phyloP scores from a whole-genome alignment of 805 yeast species.

The Kodamaea kaohsiungensis region DNA sequence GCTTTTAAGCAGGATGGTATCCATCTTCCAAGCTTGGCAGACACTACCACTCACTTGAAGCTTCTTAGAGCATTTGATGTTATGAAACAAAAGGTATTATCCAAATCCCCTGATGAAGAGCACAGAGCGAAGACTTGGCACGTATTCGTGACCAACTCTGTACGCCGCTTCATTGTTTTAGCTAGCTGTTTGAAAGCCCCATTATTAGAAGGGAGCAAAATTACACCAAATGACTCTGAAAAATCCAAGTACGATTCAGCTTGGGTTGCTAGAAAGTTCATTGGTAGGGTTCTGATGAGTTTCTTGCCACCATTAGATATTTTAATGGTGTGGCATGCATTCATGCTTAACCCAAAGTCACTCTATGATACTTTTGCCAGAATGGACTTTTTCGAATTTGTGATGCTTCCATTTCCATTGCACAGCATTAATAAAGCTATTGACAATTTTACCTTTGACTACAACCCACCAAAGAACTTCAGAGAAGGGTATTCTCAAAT shows the following conservation, averaged over 20 bases:
- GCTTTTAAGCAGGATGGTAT: not conserved
- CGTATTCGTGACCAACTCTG: conserved; percentile 23
- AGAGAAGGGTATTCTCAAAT: conserved; percentile 1
- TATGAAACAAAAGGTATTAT: conserved; percentile 14
- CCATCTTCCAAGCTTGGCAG: conserved; percentile 10
- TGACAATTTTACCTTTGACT: conserved; percentile 14
- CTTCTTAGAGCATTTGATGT: conserved; percentile 21
- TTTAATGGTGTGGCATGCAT: conserved; percentile 25
- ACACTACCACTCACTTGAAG: conserved; percentile 23
- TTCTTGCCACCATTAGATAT: conserved; percentile 25
- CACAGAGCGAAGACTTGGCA: conserved; percentile 21
- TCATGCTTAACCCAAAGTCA: conserved; percentile 20
- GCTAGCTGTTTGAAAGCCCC: conserved; percentile 14
- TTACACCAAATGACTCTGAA: not conserved
- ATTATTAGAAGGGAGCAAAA: conserved; percentile 2
- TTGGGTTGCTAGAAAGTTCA: not conserved
- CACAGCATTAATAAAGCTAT: conserved; percentile 10
- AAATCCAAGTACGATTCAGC: not conserved
- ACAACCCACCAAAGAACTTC: not conserved
- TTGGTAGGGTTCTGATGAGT: not conserved
- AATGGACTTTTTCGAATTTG: conserved; percentile 16
- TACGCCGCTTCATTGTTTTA: conserved; percentile 21
- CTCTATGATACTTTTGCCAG: conserved; percentile 18
- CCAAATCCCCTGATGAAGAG: not conserved
- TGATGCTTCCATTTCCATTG: conserved; percentile 21